phyloP scores from a whole-genome alignment of 176 grass and related monocot species.

The Avena atlantica region DNA sequence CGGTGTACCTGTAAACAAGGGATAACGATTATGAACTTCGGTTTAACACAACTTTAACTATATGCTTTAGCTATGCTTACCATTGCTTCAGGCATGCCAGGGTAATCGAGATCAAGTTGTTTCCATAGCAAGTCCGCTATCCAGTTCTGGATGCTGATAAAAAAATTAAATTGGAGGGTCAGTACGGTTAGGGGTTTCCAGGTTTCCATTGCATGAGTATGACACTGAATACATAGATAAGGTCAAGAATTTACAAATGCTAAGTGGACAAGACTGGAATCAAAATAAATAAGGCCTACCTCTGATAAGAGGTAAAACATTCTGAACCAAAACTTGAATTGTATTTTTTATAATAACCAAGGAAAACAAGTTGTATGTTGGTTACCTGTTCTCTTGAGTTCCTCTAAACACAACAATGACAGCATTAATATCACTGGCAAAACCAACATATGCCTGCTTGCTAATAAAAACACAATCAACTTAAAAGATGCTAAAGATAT shows the following conservation, averaged over 20 bases:
- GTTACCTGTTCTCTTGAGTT: constrained; percentile 94
- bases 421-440: constrained; percentile 82
- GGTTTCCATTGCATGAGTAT: neutral
- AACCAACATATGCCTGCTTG: constrained; percentile 89
- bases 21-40: constrained; percentile 2
- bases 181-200: neutral
- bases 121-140: constrained; percentile 91
- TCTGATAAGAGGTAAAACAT: neutral
- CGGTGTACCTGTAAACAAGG: constrained; percentile 68
- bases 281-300: neutral
- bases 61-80: constrained; percentile 47
- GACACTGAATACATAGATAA: constrained; percentile 22
- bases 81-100: constrained; percentile 84
- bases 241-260: neutral
- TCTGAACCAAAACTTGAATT: neutral
- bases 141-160: constrained; percentile 88
- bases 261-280: neutral
- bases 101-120: constrained; percentile 94
- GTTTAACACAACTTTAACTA: neutral
- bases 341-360: neutral
- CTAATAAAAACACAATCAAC: constrained; percentile 6
- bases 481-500: neutral
- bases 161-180: constrained; percentile 5
- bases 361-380: neutral
- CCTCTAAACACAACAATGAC: constrained; percentile 90